phyloP scores from a whole-genome alignment of 2,329 filamentous ascomycete genomes.

The Penicillium sp. region DNA sequence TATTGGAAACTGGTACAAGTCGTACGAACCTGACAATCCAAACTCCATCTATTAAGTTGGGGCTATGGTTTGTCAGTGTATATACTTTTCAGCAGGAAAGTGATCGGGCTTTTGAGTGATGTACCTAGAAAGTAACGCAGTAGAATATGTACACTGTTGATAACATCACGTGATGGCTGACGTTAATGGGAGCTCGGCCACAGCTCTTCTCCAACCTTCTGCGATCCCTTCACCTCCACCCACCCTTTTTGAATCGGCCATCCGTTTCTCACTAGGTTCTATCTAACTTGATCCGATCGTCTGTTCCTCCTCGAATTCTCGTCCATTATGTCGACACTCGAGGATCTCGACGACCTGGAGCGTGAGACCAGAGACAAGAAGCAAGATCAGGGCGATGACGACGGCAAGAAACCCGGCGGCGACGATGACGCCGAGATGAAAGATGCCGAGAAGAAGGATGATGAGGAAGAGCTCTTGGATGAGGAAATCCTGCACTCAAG shows the following conservation, averaged over 20 bases:
- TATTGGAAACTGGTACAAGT: slow-evolving; percentile 23
- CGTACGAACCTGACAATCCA: slow-evolving; percentile 1
- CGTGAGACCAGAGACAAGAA: slow-evolving; percentile 69
- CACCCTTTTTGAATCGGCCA: slow-evolving; percentile 7
- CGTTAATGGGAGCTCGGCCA: slow-evolving; percentile 35
- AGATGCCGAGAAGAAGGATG: slow-evolving; percentile 64
- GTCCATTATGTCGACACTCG: slow-evolving; percentile 71
- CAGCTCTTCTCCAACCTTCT: slow-evolving; percentile 24
- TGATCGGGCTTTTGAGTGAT: background rate
- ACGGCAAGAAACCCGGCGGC: slow-evolving; percentile 53
- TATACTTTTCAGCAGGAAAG: background rate
- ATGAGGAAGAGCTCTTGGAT: slow-evolving; percentile 78
- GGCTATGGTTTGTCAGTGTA: no score
- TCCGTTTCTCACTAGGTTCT: background rate
- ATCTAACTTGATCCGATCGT: slow-evolving; percentile 7
- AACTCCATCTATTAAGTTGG: slow-evolving; percentile 10
- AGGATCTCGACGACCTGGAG: slow-evolving; percentile 87
- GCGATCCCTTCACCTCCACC: slow-evolving; percentile 14
- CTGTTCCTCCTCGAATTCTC: slow-evolving; percentile 11
- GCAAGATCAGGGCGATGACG: slow-evolving; percentile 57
- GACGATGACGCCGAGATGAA: slow-evolving; percentile 87
- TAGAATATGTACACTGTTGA: slow-evolving; percentile 6
- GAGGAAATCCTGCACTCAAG: slow-evolving; percentile 88
- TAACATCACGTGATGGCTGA: slow-evolving; percentile 33
- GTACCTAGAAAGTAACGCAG: background rate